Evolutionary conservation across 2,329 filamentous ascomycete genomes (phyloP).

Genomic region (Talaromyces albobiverticillius): DNA sequence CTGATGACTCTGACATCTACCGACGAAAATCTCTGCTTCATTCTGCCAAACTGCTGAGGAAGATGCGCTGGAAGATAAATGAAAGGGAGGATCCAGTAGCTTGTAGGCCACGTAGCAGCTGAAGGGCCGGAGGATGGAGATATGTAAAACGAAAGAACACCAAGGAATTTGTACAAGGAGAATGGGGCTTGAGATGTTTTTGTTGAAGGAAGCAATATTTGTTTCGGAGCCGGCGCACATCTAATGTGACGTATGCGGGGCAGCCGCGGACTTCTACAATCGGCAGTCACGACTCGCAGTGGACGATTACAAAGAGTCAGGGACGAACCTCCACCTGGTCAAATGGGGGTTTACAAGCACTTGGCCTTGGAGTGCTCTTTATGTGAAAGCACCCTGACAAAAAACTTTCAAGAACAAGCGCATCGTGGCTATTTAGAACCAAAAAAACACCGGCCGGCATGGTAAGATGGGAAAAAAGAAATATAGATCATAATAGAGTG

Average conservation of each 20-base stretch:
- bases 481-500: neutral
- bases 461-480: neutral
- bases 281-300: neutral
- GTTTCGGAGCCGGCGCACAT: constrained; percentile 4
- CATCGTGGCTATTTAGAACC: too few species aligned
- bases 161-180: neutral
- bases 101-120: neutral
- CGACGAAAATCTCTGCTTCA: constrained; percentile 61
- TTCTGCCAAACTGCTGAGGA: constrained; percentile 26
- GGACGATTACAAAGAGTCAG: too few species aligned
- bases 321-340: too few species aligned
- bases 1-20: constrained; percentile 77
- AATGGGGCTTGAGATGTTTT: neutral
- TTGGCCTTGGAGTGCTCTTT: too few species aligned
- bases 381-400: too few species aligned
- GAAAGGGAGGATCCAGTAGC: neutral
- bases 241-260: constrained; percentile 24
- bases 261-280: neutral
- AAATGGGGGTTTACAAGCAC: too few species aligned
- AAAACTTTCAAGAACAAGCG: too few species aligned
- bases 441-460: neutral
- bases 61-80: neutral
- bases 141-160: neutral
- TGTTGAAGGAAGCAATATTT: neutral
- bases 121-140: neutral